Evolutionary conservation across 768 basidiomycete genomes (phyloP), one percentile per base, ranked within the genome.

Genomic region (Tricholoma matsutake): DNA sequence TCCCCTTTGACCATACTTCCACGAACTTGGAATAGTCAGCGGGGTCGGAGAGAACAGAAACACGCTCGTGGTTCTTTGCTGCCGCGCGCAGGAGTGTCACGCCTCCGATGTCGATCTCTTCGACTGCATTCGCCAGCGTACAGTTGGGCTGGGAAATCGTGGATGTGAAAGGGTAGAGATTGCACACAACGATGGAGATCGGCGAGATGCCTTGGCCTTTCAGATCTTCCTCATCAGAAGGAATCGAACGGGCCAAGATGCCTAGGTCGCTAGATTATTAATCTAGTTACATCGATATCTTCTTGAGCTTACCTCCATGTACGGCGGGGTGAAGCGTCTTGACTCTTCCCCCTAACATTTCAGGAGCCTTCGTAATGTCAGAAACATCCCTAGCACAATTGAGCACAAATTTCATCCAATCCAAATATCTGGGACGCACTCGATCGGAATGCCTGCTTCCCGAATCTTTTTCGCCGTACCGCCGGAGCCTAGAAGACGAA

Each of bases 101-200:
- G 28, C 97, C 97, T 6, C 97, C 97, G 60, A 99, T 98, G 76
- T 99, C 97, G 66, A 99, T 91, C 75, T 99, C 97, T 73, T 99
- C 97, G 61, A 98, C 89, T 5, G 96, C 96, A 53, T 90, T 89
- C 3, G 92, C 86, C 61, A 98, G 85, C 10, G 93, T 95, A 76
- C 95, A 96, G 64, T 85, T 85, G 0, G 94, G 92, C 67, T 88
- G 86, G 0, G 96, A 84, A 72, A 96, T 92, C 53, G 96, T 97
- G 20, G 87, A 85, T 32, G 91, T 86, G 79, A 99, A 99, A 0
- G 97, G 97, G 79, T 99, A 98, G 56, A 99, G 86, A 74, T 99
- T 99, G 86, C 97, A 99, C 63, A 97, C 95, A 60, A 99, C 96
- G 78, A 99, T 90, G 59, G 91, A 88, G 77, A 98, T 98, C 63